Conservation (phyloP, 768 basidiomycete genomes). For the Trametes gibbosa region DNA sequence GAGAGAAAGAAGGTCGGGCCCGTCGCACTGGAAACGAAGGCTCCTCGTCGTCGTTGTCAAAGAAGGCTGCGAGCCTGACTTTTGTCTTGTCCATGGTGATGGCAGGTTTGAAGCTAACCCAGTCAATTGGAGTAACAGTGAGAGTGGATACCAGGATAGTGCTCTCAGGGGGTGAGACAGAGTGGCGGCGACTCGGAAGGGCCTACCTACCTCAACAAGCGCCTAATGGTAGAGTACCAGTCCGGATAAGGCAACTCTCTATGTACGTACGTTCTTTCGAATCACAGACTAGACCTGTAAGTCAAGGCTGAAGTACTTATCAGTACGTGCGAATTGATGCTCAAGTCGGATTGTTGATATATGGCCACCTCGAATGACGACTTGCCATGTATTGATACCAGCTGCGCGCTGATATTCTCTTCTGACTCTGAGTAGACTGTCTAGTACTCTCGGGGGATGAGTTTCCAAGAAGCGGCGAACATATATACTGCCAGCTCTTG, state of each 20-base stretch:
- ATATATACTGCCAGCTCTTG: no score
- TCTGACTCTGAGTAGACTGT: no score
- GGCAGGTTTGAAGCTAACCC: not conserved
- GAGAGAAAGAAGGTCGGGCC: conserved; percentile 62
- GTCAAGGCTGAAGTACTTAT: no score
- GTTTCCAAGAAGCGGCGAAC: no score
- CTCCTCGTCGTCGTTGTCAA: conserved; percentile 83
- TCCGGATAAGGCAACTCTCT: conserved; percentile 2
- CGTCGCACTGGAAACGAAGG: conserved; percentile 89
- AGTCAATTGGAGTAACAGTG: not conserved
- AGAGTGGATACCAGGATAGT: not conserved
- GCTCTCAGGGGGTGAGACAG: not conserved
- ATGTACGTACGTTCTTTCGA: not conserved
- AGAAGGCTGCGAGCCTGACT: conserved; percentile 71
- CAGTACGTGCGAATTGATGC: no score
- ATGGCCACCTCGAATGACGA: no score
- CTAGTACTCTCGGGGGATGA: no score
- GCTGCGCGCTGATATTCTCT: no score
- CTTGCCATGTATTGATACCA: no score
- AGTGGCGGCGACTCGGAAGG: not conserved
- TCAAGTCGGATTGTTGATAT: no score
- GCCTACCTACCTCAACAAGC: not conserved
- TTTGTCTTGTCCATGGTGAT: conserved; percentile 64
- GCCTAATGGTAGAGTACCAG: not conserved
- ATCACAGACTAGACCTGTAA: no score